These are phyloP conservation scores for Platismatia glauca DNA, from an alignment of 495 filamentous ascomycete genomes.

Conservation along the genomic window DNA sequence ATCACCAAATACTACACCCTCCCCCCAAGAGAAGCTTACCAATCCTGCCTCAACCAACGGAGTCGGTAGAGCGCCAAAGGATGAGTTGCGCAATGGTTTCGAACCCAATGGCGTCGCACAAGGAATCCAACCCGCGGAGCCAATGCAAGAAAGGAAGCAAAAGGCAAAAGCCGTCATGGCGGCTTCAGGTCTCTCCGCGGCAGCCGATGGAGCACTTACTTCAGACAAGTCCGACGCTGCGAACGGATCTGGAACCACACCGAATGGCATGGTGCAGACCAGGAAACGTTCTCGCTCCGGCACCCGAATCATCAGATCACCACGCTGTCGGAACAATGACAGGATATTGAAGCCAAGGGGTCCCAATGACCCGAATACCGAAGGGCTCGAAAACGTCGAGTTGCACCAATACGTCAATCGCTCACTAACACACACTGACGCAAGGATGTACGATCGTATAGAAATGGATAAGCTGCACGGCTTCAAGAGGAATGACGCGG, in stretches of 20 bases:
- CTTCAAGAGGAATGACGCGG: conserved; percentile 11
- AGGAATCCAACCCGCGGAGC: conserved; percentile 26
- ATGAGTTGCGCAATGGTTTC: conserved; percentile 12
- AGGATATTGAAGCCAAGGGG: conserved; percentile 18
- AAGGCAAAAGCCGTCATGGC: conserved; percentile 49
- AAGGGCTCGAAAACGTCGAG: conserved; percentile 43
- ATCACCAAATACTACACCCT: conserved; percentile 6
- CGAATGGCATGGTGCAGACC: conserved; percentile 25
- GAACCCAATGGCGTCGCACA: conserved; percentile 16
- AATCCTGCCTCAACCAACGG: conserved; percentile 4
- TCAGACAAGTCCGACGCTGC: background rate
- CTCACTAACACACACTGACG: conserved; percentile 61
- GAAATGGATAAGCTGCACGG: conserved; percentile 24
- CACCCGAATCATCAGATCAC: conserved; percentile 35
- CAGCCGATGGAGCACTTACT: conserved; percentile 16
- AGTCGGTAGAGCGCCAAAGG: conserved; percentile 7
- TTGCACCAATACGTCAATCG: conserved; percentile 71
- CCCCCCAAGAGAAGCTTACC: conserved; percentile 5
- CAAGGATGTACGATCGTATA: conserved; percentile 39
- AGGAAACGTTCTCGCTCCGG: conserved; percentile 55
- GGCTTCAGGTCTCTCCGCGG: conserved; percentile 36
- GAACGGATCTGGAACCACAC: background rate
- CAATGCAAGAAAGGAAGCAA: conserved; percentile 48
- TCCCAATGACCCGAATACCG: conserved; percentile 13
- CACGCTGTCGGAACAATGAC: conserved; percentile 23